These are phyloP conservation scores for Chlorociboria aeruginascens DNA, from an alignment of 495 filamentous ascomycete genomes.

Conservation along the genomic window DNA sequence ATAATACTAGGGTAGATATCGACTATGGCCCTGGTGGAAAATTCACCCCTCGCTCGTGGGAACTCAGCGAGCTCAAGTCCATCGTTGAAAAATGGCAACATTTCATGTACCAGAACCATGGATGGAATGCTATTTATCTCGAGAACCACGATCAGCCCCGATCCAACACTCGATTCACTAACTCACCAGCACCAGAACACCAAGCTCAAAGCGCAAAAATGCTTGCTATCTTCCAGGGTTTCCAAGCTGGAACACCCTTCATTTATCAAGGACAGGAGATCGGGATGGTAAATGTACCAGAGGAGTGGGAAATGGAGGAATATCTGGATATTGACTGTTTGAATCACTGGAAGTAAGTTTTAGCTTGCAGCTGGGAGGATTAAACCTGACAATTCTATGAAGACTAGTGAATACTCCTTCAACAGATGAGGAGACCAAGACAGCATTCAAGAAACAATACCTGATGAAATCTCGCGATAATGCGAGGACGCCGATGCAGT, in stretches of 20 bases:
- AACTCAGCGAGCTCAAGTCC: constrained; percentile 42
- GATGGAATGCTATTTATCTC: constrained; percentile 62
- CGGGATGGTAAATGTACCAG: constrained; percentile 63
- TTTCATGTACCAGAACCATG: constrained; percentile 57
- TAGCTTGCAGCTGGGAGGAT: neutral
- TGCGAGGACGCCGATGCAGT: constrained; percentile 51
- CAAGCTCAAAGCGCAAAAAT: constrained; percentile 45
- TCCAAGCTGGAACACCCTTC: constrained; percentile 56
- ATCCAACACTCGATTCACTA: constrained; percentile 44
- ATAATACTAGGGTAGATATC: constrained; percentile 34
- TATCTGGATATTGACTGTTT: constrained; percentile 63
- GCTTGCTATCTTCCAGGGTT: constrained; percentile 44
- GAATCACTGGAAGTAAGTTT: constrained; percentile 35
- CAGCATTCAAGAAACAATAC: constrained; percentile 8
- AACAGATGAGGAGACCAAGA: neutral
- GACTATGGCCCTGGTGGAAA: constrained; percentile 42
- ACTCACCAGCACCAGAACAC: constrained; percentile 31
- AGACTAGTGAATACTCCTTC: constrained; percentile 22
- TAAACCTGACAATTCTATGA: constrained; percentile 14
- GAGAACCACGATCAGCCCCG: constrained; percentile 67
- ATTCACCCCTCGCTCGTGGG: constrained; percentile 34
- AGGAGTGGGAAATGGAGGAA: constrained; percentile 47
- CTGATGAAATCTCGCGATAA: constrained; percentile 44
- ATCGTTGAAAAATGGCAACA: constrained; percentile 54
- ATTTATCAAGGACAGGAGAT: constrained; percentile 71